Conservation (phyloP, 2,329 filamentous ascomycete species). For the Penicillium sp. region DNA sequence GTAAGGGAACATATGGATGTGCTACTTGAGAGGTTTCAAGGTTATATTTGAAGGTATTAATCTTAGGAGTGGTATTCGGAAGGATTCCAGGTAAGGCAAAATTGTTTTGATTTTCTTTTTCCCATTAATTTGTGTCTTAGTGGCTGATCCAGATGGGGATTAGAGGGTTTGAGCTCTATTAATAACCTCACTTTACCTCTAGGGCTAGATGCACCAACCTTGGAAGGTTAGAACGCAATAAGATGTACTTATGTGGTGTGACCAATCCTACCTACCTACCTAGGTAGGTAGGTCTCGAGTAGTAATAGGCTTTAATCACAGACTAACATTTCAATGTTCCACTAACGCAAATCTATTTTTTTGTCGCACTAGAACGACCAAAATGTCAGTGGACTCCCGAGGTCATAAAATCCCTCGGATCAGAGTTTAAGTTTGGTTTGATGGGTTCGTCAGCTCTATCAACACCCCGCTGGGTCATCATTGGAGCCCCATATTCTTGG, state of each 20-base stretch:
- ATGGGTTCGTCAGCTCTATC: too few species aligned
- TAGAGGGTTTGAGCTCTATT: constrained; percentile 1
- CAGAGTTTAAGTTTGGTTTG: too few species aligned
- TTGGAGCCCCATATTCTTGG: too few species aligned
- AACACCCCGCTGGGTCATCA: too few species aligned
- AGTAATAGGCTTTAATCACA: neutral
- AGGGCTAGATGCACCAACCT: too few species aligned
- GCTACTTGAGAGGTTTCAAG: neutral
- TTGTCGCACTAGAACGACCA: too few species aligned
- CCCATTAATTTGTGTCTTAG: constrained; percentile 2
- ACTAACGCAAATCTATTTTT: neutral
- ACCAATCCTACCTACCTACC: neutral
- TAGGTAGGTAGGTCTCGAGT: neutral
- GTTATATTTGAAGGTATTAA: neutral
- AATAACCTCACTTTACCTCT: neutral
- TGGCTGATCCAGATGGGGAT: neutral
- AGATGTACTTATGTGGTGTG: neutral
- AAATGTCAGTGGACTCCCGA: too few species aligned
- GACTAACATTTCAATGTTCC: neutral
- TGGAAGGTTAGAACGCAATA: neutral
- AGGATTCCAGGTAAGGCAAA: neutral
- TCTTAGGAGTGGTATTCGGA: neutral
- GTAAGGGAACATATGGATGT: neutral
- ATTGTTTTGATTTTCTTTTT: neutral
- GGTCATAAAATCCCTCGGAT: too few species aligned